phyloP scores from a whole-genome alignment of 306 rosid species.

The Begonia fuchsioides region DNA sequence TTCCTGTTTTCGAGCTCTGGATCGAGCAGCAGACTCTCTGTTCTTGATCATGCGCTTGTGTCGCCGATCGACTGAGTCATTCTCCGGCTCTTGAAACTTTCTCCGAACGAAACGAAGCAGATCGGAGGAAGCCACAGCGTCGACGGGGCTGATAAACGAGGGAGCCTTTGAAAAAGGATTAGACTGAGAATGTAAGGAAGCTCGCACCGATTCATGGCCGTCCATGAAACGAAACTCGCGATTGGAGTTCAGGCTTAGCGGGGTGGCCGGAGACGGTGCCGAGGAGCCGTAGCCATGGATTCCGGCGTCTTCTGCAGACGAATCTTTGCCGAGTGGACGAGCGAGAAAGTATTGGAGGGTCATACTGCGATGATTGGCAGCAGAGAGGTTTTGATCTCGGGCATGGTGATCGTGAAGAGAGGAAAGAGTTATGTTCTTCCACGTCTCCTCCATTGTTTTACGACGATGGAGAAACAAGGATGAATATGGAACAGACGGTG shows the following conservation, averaged over 20 bases:
- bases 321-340: neutral
- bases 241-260: constrained; percentile 3
- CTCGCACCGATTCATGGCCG: neutral
- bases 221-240: constrained; percentile 2
- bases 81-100: constrained; percentile 19
- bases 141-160: constrained; percentile 3
- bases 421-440: too few species aligned
- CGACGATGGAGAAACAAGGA: too few species aligned
- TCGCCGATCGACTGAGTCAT: constrained; percentile 15
- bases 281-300: neutral
- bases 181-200: neutral
- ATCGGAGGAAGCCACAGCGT: constrained; percentile 5
- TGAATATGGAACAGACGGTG: too few species aligned
- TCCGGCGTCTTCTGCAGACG: neutral
- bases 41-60: constrained; percentile 86
- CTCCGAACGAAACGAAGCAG: constrained; percentile 21
- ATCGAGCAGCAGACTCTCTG: constrained; percentile 88
- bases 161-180: neutral
- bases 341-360: too few species aligned
- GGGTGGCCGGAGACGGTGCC: neutral
- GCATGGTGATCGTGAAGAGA: too few species aligned
- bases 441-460: too few species aligned
- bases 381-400: too few species aligned
- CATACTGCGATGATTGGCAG: too few species aligned
- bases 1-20: constrained; percentile 90